Base-by-base conservation (phyloP, 2,329 filamentous ascomycete genomes). In the Colletotrichum lindemuthianum region DNA sequence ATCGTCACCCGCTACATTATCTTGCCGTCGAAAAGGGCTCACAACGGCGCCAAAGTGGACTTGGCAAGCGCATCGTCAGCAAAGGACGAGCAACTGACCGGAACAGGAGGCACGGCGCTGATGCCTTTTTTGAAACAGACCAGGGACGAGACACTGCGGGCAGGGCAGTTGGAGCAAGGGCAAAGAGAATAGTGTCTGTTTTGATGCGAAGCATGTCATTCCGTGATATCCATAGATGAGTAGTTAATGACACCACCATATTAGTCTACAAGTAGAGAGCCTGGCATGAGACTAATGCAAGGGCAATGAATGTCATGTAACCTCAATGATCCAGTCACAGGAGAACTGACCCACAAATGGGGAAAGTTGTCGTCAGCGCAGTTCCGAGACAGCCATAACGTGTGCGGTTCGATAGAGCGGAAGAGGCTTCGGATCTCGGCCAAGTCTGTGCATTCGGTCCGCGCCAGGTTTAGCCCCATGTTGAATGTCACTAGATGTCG, bases 1-100 rank as follows among this genome's bases (percentile, higher is more conserved):
- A 92, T 98, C 63, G 94, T 97, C 3, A 92, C 92, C 39, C 85
- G 93, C 52, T 98, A 97, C 76, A 97, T 98, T 71, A 89, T 97
- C 69, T 81, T 96, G 59, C 93, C 93, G 32, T 91, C 91, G 0
- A 85, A 77, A 57, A 77, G 81, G 61, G 73, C 75, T 13, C 70
- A 70, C 68, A 63, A 53, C 77, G 67, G 52, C 49, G 59, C 68
- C 36, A 71, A 67, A 32, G 65, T 69, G 0, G 67, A 84, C 63
- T 69, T 85, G 56, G 80, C 82, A 0, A 84, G 79, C 33, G 79
- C 79, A 0, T 83, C 80, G 12, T 76, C 78, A 11, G 66, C 57
- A 8, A 75, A 73, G 54, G 69, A 70, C 1, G 71, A 75, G 16
- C 78, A 91, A 68, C 79, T 97, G 45, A 90, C 90, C 1, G 95